Evolutionary conservation across 2,329 filamentous ascomycete genomes (phyloP).

Genomic region (Trichophyton rubrum): DNA sequence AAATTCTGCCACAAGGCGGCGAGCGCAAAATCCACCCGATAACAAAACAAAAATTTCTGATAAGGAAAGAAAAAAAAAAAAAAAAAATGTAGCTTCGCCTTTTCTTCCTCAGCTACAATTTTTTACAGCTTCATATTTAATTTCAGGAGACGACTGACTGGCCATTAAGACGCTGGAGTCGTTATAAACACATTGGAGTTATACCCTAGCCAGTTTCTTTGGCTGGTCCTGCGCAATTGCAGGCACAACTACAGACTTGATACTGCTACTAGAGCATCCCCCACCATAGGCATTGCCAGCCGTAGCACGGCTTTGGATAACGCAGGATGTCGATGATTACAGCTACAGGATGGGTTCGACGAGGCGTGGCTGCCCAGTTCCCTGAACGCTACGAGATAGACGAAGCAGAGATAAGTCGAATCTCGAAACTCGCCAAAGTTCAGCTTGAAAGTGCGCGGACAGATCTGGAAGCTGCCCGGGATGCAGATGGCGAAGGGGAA

Average conservation of each 20-base stretch:
- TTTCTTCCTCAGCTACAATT: background rate
- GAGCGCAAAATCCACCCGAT: constrained; percentile 16
- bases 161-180: background rate
- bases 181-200: background rate
- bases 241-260: background rate
- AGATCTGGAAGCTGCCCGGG: constrained; percentile 62
- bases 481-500: constrained; percentile 28
- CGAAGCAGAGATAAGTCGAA: constrained; percentile 62
- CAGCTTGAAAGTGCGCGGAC: constrained; percentile 87
- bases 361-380: constrained; percentile 63
- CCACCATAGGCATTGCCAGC: background rate
- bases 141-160: background rate
- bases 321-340: constrained; percentile 53
- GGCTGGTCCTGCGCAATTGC: background rate
- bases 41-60: constrained; percentile 3
- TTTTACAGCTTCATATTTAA: background rate
- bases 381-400: constrained; percentile 63
- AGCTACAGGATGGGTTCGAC: constrained; percentile 61
- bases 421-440: constrained; percentile 59
- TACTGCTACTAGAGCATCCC: background rate
- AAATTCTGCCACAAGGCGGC: constrained; percentile 7
- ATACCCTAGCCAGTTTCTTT: background rate
- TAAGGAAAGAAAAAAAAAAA: background rate
- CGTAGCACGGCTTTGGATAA: background rate
- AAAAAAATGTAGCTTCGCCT: background rate